A percentile compares a stretch with the other conserved stretches of the same genome.
These are phyloP conservation scores for Fraxinus xanthoxyloides DNA, from an alignment of 305 asterid species.

Conservation along the genomic window DNA sequence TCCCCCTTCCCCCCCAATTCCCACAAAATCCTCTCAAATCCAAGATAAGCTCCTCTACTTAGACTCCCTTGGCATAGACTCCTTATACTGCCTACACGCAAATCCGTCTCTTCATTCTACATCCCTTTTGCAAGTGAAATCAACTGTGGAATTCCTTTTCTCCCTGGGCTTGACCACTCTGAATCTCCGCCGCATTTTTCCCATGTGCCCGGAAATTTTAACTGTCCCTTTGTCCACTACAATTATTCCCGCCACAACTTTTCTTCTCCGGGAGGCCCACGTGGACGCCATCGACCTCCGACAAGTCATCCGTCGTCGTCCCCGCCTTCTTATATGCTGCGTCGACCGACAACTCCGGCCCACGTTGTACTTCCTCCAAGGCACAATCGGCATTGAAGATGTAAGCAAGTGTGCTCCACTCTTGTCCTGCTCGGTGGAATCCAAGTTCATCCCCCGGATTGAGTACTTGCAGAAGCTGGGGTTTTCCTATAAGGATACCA, in stretches of 20 bases:
- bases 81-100: conserved; percentile 54
- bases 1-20: not conserved
- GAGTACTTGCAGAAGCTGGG: conserved; percentile 73
- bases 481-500: conserved; percentile 51
- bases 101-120: conserved; percentile 58
- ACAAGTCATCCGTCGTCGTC: conserved; percentile 79
- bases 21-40: conserved; percentile 21
- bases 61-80: conserved; percentile 81
- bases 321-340: conserved; percentile 63
- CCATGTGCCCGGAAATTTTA: conserved; percentile 78
- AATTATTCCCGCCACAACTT: conserved; percentile 63
- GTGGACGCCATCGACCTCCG: conserved; percentile 54
- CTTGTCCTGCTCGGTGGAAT: conserved; percentile 70
- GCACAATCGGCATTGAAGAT: conserved; percentile 62
- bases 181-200: conserved; percentile 69
- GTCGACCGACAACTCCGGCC: conserved; percentile 71
- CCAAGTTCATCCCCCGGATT: conserved; percentile 69
- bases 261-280: conserved; percentile 79
- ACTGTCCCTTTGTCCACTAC: conserved; percentile 43
- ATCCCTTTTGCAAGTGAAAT: conserved; percentile 58
- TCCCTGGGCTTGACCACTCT: conserved; percentile 49
- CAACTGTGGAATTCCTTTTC: conserved; percentile 58
- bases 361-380: conserved; percentile 77
- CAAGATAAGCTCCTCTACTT: conserved; percentile 68
- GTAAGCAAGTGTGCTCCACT: conserved; percentile 57